Evolutionary conservation across 495 filamentous ascomycete genomes (phyloP).

Genomic region (Parmelia sp.): DNA sequence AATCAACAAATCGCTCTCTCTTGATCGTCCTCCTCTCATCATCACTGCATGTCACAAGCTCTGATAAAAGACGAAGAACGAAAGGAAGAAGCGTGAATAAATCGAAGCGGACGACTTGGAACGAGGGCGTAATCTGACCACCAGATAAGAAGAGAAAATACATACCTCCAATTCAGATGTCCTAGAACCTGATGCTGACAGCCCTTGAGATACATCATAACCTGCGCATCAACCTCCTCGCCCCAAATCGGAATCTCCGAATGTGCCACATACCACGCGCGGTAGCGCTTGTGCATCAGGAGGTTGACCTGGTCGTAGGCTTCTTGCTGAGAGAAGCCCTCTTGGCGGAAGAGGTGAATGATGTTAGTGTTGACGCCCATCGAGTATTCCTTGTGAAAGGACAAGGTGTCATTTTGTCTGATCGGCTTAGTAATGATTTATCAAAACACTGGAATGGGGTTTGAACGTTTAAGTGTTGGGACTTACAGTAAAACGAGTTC

Average conservation of each 20-base stretch:
- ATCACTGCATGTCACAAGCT: too few species aligned
- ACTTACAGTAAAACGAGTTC: neutral
- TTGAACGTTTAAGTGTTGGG: neutral
- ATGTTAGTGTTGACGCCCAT: neutral
- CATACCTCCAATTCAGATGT: neutral
- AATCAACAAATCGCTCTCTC: neutral
- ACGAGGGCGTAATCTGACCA: too few species aligned
- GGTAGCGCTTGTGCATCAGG: neutral
- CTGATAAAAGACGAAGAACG: too few species aligned
- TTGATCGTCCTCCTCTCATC: too few species aligned
- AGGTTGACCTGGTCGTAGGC: neutral
- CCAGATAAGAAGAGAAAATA: too few species aligned
- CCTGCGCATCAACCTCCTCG: neutral
- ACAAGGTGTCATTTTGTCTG: neutral
- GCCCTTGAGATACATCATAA: neutral
- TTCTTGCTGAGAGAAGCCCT: neutral
- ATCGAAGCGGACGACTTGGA: too few species aligned
- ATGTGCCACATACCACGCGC: neutral
- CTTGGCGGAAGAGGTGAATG: neutral
- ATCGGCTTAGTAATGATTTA: too few species aligned
- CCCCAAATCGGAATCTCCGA: neutral
- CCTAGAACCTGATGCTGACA: neutral
- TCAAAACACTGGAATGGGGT: too few species aligned
- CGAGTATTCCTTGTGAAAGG: neutral
- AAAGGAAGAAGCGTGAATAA: neutral